These are phyloP conservation scores for Pichia membranifaciens DNA, from an alignment of 805 yeast genomes.

Conservation along the genomic window DNA sequence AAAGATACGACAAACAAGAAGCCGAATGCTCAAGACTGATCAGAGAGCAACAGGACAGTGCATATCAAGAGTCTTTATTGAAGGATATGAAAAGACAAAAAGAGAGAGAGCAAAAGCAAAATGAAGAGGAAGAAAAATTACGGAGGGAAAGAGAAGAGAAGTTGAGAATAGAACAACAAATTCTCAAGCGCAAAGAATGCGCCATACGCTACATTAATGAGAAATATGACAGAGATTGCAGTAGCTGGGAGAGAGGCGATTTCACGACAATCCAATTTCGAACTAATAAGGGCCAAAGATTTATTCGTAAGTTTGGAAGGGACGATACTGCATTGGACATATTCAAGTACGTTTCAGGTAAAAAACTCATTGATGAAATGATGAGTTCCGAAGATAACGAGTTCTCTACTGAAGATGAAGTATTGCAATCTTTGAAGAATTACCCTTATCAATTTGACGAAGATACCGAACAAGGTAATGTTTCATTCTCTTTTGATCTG, in stretches of 20 bases:
- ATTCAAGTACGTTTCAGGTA: conserved; percentile 44
- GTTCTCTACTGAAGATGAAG: conserved; percentile 13
- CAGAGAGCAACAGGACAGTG: conserved; percentile 59
- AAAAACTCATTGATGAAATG: conserved; percentile 22
- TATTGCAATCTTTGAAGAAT: conserved; percentile 11
- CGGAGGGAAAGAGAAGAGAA: conserved; percentile 18
- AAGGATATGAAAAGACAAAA: conserved; percentile 51
- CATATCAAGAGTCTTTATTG: conserved; percentile 55
- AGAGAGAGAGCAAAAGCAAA: conserved; percentile 31
- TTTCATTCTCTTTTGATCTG: conserved; percentile 29
- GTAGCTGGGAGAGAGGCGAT: conserved; percentile 25
- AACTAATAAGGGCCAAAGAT: conserved; percentile 47
- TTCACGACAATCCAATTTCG: conserved; percentile 46
- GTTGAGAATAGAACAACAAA: conserved; percentile 11
- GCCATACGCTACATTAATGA: conserved; percentile 8
- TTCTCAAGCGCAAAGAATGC: conserved; percentile 1
- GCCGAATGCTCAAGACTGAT: conserved; percentile 51
- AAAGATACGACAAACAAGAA: conserved; percentile 56
- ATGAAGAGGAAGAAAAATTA: conserved; percentile 17
- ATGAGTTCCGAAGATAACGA: conserved; percentile 8
- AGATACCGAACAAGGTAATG: conserved; percentile 16
- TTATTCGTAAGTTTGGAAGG: conserved; percentile 39
- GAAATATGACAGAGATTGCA: conserved; percentile 9
- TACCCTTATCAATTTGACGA: conserved; percentile 7
- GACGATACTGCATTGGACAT: conserved; percentile 39